Evolutionary conservation across 805 yeast species (phyloP).

Genomic region (Candida boleticola): DNA sequence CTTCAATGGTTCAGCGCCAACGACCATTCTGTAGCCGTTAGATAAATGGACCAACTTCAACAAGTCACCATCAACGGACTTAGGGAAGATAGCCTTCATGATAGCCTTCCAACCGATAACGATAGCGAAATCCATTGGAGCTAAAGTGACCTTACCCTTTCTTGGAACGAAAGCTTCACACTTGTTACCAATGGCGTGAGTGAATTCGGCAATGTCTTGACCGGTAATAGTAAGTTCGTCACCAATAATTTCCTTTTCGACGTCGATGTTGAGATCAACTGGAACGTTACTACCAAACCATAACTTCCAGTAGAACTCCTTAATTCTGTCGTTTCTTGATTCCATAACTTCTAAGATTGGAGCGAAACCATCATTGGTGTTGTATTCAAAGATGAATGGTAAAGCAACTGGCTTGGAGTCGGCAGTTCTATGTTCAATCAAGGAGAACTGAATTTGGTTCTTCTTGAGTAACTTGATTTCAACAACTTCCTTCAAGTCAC

Average conservation of each 20-base stretch:
- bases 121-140: constrained; percentile 99
- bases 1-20: constrained; percentile 87
- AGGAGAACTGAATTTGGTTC: constrained; percentile 59
- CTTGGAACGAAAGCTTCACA: constrained; percentile 94
- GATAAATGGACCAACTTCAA: constrained; percentile 91
- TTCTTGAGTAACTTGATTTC: constrained; percentile 52
- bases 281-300: constrained; percentile 76
- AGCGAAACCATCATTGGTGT: constrained; percentile 89
- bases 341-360: constrained; percentile 90
- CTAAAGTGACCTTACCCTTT: constrained; percentile 77
- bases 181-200: constrained; percentile 95
- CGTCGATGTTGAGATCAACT: constrained; percentile 70
- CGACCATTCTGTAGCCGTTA: constrained; percentile 88
- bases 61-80: constrained; percentile 92
- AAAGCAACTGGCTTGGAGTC: constrained; percentile 73
- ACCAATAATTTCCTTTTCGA: constrained; percentile 69
- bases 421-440: constrained; percentile 87
- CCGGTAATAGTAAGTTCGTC: constrained; percentile 65
- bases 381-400: constrained; percentile 73
- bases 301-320: constrained; percentile 94
- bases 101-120: constrained; percentile 98
- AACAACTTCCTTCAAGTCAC: constrained; percentile 65
- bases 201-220: constrained; percentile 82
- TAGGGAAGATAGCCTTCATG: constrained; percentile 97
- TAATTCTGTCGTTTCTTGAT: constrained; percentile 89